A percentile compares a stretch with the other conserved stretches of the same genome.
Conservation (phyloP, 345 rosid species). For the Cardamine chenopodiifolia region DNA sequence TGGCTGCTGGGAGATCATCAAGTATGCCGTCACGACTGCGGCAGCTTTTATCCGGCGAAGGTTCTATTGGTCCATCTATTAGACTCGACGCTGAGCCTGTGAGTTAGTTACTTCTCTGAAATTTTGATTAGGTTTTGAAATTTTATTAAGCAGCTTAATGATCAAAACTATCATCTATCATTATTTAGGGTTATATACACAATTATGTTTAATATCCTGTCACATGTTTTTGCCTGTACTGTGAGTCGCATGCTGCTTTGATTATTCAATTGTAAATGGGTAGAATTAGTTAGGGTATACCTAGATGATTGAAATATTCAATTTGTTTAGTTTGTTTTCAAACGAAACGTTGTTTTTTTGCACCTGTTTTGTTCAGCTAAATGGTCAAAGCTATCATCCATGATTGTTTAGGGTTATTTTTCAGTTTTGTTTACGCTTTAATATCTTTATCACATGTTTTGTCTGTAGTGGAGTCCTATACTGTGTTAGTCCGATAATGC, state of each 20-base stretch:
- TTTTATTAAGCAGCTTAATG: background rate
- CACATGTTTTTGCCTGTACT: background rate
- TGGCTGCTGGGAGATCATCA: constrained; percentile 87
- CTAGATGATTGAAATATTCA: constrained; percentile 6
- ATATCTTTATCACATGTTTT: constrained; percentile 12
- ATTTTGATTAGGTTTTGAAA: background rate
- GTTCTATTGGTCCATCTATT: constrained; percentile 69
- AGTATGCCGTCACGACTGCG: constrained; percentile 88
- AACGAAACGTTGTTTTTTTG: background rate
- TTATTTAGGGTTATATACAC: constrained; percentile 1
- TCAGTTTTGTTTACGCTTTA: background rate
- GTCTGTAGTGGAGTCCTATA: background rate
- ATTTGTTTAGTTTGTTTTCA: constrained; percentile 8
- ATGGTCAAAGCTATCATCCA: background rate
- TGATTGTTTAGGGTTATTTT: constrained; percentile 1
- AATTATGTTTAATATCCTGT: constrained; percentile 4
- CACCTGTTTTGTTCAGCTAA: background rate
- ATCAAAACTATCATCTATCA: background rate
- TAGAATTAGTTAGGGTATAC: background rate
- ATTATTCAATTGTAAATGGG: background rate
- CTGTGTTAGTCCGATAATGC: background rate
- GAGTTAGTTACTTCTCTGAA: constrained; percentile 39
- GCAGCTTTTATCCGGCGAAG: constrained; percentile 88
- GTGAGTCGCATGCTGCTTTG: background rate
- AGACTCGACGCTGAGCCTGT: constrained; percentile 89